These are phyloP conservation scores for Eimeria praecox DNA, from an alignment of 169 alveolate genomes.

Conservation along the genomic window DNA sequence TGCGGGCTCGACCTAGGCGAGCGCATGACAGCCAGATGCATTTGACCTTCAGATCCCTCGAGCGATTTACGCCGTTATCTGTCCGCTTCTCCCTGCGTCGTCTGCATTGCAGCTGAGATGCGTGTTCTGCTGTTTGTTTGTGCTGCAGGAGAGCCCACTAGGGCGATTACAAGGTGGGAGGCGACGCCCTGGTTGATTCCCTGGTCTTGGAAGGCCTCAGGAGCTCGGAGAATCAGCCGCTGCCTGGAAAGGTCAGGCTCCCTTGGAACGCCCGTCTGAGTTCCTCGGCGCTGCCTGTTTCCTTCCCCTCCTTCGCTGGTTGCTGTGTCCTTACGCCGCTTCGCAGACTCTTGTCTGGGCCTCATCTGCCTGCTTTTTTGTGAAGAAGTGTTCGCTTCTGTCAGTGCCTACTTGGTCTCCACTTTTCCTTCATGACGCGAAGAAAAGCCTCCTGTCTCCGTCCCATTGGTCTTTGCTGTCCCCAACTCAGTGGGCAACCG, in stretches of 20 bases:
- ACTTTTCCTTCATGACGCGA: neutral
- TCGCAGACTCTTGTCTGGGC: neutral
- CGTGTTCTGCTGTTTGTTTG: neutral
- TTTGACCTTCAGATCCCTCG: neutral
- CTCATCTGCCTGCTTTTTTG: neutral
- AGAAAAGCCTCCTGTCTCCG: neutral
- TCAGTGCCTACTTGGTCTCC: neutral
- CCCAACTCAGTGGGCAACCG: conserved; percentile 88
- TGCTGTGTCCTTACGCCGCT: neutral
- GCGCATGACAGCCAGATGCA: neutral
- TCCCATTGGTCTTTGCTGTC: neutral
- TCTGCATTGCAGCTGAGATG: neutral
- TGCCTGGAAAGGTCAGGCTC: neutral
- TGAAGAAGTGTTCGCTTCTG: neutral
- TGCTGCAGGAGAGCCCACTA: conserved; percentile 67
- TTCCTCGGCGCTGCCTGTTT: neutral
- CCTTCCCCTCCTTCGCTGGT: neutral
- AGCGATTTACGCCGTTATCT: neutral
- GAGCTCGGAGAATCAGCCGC: conserved; percentile 83
- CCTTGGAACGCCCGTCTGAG: neutral
- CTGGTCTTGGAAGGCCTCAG: conserved; percentile 90
- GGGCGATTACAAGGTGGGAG: conserved; percentile 84
- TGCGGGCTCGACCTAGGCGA: no score
- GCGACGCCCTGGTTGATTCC: conserved; percentile 87
- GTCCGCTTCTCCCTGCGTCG: neutral